These are phyloP conservation scores for Verticillium alfalfae DNA, from an alignment of 2,329 filamentous ascomycete species.

Conservation along the genomic window DNA sequence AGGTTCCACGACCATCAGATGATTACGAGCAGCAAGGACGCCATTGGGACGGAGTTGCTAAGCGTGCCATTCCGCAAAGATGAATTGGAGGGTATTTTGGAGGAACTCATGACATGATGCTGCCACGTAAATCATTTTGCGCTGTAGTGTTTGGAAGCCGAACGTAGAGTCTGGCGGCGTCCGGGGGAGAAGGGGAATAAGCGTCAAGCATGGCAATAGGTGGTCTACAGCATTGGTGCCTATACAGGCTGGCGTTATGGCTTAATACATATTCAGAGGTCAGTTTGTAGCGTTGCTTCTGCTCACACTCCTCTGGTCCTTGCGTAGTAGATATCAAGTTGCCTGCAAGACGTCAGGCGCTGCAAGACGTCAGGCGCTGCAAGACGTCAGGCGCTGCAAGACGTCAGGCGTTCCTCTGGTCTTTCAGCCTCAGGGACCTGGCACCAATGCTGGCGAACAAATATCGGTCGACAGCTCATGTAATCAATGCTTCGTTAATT, in stretches of 20 bases:
- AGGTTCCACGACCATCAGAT: conserved; percentile 97
- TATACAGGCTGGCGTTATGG: not conserved
- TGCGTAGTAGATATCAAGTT: no score
- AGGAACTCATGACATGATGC: conserved; percentile 54
- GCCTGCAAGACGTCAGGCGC: no score
- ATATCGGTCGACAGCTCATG: not conserved
- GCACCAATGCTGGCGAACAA: no score
- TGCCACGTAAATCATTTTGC: not conserved
- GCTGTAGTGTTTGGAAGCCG: not conserved
- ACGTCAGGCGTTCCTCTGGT: not conserved
- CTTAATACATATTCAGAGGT: not conserved
- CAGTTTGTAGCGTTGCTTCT: no score
- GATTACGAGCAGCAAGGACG: conserved; percentile 83
- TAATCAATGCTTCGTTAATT: not conserved
- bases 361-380: not conserved
- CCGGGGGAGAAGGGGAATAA: not conserved
- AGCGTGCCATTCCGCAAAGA: conserved; percentile 81
- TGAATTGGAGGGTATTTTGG: conserved; percentile 82
- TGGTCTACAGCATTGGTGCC: not conserved
- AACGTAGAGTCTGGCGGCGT: not conserved
- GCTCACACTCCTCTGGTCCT: not conserved
- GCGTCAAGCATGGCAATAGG: not conserved
- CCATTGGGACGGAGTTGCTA: conserved; percentile 76
- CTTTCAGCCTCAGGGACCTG: no score
- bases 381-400: no score